Conservation (phyloP, 2,329 filamentous ascomycete genomes). For the Annulohypoxylon truncatum region DNA sequence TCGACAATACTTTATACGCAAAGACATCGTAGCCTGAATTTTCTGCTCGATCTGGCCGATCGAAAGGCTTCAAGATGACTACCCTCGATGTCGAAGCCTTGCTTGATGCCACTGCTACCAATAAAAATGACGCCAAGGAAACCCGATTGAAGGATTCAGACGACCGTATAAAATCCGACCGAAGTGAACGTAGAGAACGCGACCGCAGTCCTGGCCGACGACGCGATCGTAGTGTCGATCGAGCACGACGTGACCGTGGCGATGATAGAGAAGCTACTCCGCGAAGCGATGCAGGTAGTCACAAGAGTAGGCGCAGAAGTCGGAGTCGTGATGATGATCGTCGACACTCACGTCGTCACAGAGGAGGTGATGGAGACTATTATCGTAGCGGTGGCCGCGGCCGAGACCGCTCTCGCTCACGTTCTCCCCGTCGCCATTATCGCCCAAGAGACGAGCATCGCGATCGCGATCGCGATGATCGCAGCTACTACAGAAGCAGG, state of each 20-base stretch:
- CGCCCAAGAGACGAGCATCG: constrained; percentile 67
- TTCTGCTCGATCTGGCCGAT: constrained; percentile 16
- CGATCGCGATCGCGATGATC: constrained; percentile 57
- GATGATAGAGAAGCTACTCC: constrained; percentile 74
- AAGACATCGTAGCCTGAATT: background rate
- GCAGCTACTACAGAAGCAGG: constrained; percentile 65
- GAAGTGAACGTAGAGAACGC: constrained; percentile 60
- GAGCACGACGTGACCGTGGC: constrained; percentile 65
- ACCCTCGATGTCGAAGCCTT: constrained; percentile 85
- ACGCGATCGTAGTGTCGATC: constrained; percentile 65
- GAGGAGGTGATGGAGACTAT: constrained; percentile 75
- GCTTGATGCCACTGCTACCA: constrained; percentile 83
- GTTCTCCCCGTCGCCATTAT: constrained; percentile 74
- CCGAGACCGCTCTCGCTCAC: constrained; percentile 75
- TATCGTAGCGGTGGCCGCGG: constrained; percentile 70
- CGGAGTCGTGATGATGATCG: constrained; percentile 81
- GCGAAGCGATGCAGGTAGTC: constrained; percentile 80
- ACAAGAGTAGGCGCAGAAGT: constrained; percentile 84
- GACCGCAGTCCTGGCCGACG: constrained; percentile 59
- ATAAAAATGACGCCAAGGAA: constrained; percentile 62
- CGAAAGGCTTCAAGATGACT: constrained; percentile 55
- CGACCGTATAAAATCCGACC: constrained; percentile 66
- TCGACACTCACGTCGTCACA: constrained; percentile 78
- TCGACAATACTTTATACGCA: background rate
- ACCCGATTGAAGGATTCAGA: constrained; percentile 63